Evolutionary conservation across 2,329 filamentous ascomycete genomes (phyloP).

Genomic region (Paramyrothecium sp.): DNA sequence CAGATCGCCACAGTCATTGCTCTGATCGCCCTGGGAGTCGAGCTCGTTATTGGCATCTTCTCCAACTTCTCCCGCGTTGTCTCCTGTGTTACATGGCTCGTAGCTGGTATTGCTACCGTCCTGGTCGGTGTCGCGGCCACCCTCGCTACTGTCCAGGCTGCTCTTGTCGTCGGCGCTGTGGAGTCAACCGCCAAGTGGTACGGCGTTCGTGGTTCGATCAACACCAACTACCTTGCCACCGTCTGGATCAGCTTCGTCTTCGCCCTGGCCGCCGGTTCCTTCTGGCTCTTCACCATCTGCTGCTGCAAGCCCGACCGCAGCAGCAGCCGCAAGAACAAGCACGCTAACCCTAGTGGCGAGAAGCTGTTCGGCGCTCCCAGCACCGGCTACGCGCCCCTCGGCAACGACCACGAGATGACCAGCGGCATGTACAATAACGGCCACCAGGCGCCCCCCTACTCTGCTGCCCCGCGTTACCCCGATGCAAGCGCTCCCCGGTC

Average conservation of each 20-base stretch:
- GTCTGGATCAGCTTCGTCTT: conserved; percentile 77
- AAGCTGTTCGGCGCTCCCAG: conserved; percentile 42
- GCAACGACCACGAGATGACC: conserved; percentile 32
- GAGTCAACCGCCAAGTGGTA: conserved; percentile 63
- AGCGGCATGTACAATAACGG: conserved; percentile 36
- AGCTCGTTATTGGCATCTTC: conserved; percentile 77
- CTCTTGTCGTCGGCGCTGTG: conserved; percentile 67
- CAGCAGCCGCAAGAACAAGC: conserved; percentile 29
- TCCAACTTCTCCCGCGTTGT: conserved; percentile 81
- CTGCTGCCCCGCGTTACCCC: conserved; percentile 37
- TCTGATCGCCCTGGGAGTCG: conserved; percentile 65
- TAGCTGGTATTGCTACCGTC: conserved; percentile 61
- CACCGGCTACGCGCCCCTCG: conserved; percentile 36
- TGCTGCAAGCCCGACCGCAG: conserved; percentile 56
- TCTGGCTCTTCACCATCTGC: conserved; percentile 84
- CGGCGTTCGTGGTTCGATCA: conserved; percentile 55
- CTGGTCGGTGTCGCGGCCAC: conserved; percentile 62
- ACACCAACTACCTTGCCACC: conserved; percentile 64
- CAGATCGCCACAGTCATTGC: conserved; percentile 77
- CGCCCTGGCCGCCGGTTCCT: conserved; percentile 67
- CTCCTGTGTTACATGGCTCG: conserved; percentile 77
- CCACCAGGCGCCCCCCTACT: conserved; percentile 17
- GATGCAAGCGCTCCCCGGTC: conserved; percentile 37
- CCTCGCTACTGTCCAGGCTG: conserved; percentile 73
- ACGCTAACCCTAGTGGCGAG: conserved; percentile 41